Base-by-base conservation (phyloP, 78 protist genomes). In the Dictyostelium purpureum region DNA sequence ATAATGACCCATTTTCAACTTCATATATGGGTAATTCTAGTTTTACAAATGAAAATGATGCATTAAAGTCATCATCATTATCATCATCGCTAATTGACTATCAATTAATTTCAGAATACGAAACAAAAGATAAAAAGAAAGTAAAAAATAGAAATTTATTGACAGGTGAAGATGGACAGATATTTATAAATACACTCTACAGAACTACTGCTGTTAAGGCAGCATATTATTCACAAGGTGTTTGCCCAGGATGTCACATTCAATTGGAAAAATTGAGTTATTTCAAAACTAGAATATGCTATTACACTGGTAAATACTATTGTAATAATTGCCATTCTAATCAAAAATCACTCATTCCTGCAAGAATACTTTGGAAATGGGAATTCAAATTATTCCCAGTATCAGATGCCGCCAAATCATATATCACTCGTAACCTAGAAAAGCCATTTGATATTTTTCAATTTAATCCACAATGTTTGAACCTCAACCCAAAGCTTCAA, bases 241-340 rank as follows among this genome's bases (percentile, higher is more conserved):
- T 63, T 63, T 82, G 90, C 54, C 90, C 90, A 67, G 42, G 35
- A n/a, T 82, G 90, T 70, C 28, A 57, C 31, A 63, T 65, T 31
- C 43, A 45, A 38, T 71, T 82, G 42, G 90, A 82, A 2, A 82
- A 45, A 56, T 38, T 85, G 24, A 82, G 92, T 56, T 85, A 73
- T 76, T 85, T 85, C n/a, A 85, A 85, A 33, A 73, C 74, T 45
- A 70, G 75, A 35, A 56, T 85, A 9, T 85, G 92, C 26, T 85
- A 74, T 45, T 85, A 85, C 38, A 85, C 92, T 26, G 92, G 92
- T 24, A 63, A 85, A 73, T 69, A 77, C 49, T 85, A 47, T 59
- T 85, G 92, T 24, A 75, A 59, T 6, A 73, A 56, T 21, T 85
- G 92, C 47, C 92, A 85, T 85, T 6, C 21, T 0, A 65, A 65